Evolutionary conservation across 345 rosid species (phyloP), one percentile per base, ranked within the genome.

Genomic region (Tarenaya hassleriana): DNA sequence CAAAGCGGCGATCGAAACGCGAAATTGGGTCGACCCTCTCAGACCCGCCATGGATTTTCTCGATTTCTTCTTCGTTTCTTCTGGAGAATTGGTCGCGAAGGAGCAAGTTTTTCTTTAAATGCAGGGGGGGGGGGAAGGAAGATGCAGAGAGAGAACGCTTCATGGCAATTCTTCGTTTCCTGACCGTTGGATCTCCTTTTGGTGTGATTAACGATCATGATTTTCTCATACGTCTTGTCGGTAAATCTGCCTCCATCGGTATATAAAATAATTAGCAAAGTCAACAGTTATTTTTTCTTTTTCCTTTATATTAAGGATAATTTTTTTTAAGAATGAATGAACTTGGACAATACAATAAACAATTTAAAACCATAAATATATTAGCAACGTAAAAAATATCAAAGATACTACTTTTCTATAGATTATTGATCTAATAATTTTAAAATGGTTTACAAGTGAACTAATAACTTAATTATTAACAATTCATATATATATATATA

Each of bases 41-140:
- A 19, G 69, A 58, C 54, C 68, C 73, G 71, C 75, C 81, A 76
- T 76, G 49, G 59, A 53, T 60, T 32, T 5, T 33, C 29, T 57
- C 38, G 52, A 62, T 38, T 39, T 52, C 54, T 16, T 41, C 42
- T 37, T 49, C 54, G 16, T 54, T 21, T 43, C 63, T 39, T 41
- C 8, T 41, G 41, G 17, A 11, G 29, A 65, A 46, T 31, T 15
- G 52, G 50, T 35, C 10, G 34, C 33, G 37, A 9, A 24, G 37
- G 51, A 41, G 64, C 33, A 41, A 33, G 19, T 42, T 34, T 40
- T 52, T 27, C 29, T 49, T 66, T 71, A 62, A 57, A 56, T 47
- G 47, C 4, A 51, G 13, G 16, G 37, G 31, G 41, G 15, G 19
- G 29, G 5, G 29, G 5, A 5, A 39, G 42, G n/a, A 16, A 39